Percentiles rank a stretch among this genome's conserved stretches.
phyloP scores from a whole-genome alignment of 225 moss, liverwort and hornwort species.

The Polytrichum commune region DNA sequence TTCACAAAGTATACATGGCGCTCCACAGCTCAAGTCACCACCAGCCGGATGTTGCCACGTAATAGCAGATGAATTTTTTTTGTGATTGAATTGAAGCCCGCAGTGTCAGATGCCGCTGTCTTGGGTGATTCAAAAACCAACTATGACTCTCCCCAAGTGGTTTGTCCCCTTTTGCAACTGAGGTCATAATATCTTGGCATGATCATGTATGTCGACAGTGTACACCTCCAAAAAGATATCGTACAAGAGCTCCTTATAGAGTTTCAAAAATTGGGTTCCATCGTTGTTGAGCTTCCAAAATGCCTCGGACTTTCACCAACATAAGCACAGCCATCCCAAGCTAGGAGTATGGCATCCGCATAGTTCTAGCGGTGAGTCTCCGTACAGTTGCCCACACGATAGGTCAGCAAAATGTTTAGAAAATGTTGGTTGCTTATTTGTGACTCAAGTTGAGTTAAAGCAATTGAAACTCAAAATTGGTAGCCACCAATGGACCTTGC shows the following conservation, averaged over 20 bases:
- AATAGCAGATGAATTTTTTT: too few species aligned
- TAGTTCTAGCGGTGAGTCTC: background rate
- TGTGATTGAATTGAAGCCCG: background rate
- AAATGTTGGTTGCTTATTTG: background rate
- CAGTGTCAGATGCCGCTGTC: background rate
- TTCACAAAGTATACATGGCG: background rate
- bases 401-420: background rate
- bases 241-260: background rate
- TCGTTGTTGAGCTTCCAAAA: background rate
- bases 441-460: conserved; percentile 3
- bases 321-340: background rate
- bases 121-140: background rate
- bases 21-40: background rate
- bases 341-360: background rate
- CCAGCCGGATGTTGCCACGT: background rate
- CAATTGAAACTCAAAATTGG: conserved; percentile 3
- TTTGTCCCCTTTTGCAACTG: background rate
- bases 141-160: background rate
- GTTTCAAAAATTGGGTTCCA: conserved; percentile 5
- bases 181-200: background rate
- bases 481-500: conserved; percentile 18
- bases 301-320: background rate
- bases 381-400: background rate
- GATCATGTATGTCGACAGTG: conserved; percentile 3
- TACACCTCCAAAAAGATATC: conserved; percentile 1